Conservation (phyloP, 2,329 filamentous ascomycete genomes). For the Tolypocladium nubicola region DNA sequence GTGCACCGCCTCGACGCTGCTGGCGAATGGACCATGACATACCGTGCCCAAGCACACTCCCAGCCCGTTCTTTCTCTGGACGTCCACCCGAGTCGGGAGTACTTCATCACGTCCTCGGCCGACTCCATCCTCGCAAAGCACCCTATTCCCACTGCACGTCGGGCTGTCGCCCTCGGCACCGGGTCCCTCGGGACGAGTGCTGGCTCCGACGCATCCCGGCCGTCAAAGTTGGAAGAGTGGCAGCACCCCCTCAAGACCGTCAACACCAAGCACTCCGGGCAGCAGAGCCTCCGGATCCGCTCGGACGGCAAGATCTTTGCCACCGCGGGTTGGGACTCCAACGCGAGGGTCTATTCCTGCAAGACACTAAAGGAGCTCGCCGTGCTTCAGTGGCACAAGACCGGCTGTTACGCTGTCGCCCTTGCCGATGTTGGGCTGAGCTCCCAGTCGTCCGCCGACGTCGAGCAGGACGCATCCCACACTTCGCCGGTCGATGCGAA, state of each 20-base stretch:
- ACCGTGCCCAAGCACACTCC: constrained; percentile 56
- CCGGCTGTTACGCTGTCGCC: constrained; percentile 71
- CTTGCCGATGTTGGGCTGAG: constrained; percentile 44
- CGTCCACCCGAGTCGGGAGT: constrained; percentile 36
- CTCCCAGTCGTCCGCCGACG: not conserved
- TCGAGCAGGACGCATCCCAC: not conserved
- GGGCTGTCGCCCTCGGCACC: constrained; percentile 6
- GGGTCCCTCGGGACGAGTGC: no score
- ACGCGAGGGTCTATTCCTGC: constrained; percentile 68
- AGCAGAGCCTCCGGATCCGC: constrained; percentile 69
- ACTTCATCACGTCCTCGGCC: constrained; percentile 71
- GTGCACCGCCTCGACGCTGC: constrained; percentile 43
- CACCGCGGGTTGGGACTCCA: constrained; percentile 87
- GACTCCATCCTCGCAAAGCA: constrained; percentile 74
- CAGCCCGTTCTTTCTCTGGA: constrained; percentile 76
- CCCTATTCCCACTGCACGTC: constrained; percentile 38
- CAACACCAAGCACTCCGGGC: constrained; percentile 82
- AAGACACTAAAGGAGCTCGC: constrained; percentile 80
- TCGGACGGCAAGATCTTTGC: constrained; percentile 76
- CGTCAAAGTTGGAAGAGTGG: constrained; percentile 14
- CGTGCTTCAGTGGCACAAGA: constrained; percentile 88
- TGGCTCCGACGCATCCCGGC: no score
- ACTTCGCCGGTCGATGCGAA: not conserved
- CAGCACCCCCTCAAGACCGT: constrained; percentile 45
- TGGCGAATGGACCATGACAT: constrained; percentile 40